These are phyloP conservation scores for Annona cherimola DNA, from an alignment of 164 flowering plant species.

Conservation along the genomic window DNA sequence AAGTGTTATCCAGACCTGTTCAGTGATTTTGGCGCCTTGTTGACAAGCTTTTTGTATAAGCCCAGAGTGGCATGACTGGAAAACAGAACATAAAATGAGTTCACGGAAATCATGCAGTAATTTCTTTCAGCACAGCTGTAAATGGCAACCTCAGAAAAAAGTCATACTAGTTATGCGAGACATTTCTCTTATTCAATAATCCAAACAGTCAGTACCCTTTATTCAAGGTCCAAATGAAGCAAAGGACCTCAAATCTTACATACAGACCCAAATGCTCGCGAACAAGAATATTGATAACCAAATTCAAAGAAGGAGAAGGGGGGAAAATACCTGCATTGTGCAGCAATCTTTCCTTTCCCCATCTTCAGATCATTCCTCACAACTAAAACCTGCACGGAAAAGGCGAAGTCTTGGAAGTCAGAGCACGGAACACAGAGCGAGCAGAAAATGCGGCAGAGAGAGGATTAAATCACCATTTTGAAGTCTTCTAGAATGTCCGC, in stretches of 20 bases:
- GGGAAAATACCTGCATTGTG: slow-evolving; percentile 82
- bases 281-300: too few species aligned
- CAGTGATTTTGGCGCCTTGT: slow-evolving; percentile 82
- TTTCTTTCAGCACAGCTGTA: background rate
- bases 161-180: background rate
- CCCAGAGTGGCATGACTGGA: slow-evolving; percentile 92
- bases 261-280: too few species aligned
- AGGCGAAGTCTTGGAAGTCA: background rate
- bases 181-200: background rate
- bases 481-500: slow-evolving; percentile 85
- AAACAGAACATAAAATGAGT: background rate
- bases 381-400: slow-evolving; percentile 57
- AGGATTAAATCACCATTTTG: slow-evolving; percentile 54
- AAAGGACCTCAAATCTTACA: too few species aligned
- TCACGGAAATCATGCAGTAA: background rate
- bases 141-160: background rate
- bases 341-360: slow-evolving; percentile 99
- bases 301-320: background rate
- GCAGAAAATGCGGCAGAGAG: background rate
- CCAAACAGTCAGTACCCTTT: too few species aligned
- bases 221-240: too few species aligned
- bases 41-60: slow-evolving; percentile 69
- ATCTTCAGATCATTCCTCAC: slow-evolving; percentile 97
- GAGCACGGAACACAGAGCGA: background rate
- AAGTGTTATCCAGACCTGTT: slow-evolving; percentile 39